Percentiles rank a stretch among this genome's conserved stretches.
These are phyloP conservation scores for Xylaria sp. DNA, from an alignment of 2,329 filamentous ascomycete genomes.

Conservation along the genomic window DNA sequence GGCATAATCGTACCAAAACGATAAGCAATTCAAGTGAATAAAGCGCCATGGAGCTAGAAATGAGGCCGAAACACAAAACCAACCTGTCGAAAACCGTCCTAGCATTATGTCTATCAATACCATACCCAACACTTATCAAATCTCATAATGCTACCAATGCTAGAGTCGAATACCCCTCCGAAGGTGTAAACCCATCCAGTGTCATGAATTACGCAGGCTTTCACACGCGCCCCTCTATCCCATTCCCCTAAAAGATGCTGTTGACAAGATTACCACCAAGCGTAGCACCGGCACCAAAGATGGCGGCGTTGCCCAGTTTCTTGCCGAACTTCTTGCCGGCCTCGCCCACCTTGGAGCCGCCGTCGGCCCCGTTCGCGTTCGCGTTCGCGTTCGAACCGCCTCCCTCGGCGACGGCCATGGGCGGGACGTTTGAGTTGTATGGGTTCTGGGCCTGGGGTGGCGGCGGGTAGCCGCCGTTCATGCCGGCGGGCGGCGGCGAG, in stretches of 20 bases:
- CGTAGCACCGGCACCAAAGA: constrained; percentile 92
- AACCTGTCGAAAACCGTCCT: no score
- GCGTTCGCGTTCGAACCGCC: constrained; percentile 41
- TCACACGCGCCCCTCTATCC: neutral
- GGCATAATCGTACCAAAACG: no score
- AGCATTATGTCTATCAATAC: neutral
- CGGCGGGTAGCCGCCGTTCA: constrained; percentile 47
- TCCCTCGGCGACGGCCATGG: constrained; percentile 72
- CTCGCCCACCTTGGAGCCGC: constrained; percentile 67
- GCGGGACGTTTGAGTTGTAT: constrained; percentile 74
- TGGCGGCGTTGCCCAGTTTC: constrained; percentile 83
- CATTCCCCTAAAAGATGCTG: constrained; percentile 74
- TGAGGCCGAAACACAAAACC: no score
- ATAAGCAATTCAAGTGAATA: no score
- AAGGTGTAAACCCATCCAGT: neutral
- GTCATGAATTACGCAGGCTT: neutral
- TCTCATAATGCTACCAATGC: neutral
- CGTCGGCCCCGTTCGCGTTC: constrained; percentile 38
- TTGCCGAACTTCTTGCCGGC: constrained; percentile 95
- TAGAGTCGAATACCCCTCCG: neutral
- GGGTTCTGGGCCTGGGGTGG: constrained; percentile 59
- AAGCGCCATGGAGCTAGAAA: no score
- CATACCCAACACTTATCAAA: neutral
- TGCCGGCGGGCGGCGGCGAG: constrained; percentile 33
- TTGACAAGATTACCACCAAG: constrained; percentile 91